A percentile compares a stretch with the other conserved stretches of the same genome.
phyloP scores from a whole-genome alignment of 805 yeast species.

The Blastobotrys attinorum region DNA sequence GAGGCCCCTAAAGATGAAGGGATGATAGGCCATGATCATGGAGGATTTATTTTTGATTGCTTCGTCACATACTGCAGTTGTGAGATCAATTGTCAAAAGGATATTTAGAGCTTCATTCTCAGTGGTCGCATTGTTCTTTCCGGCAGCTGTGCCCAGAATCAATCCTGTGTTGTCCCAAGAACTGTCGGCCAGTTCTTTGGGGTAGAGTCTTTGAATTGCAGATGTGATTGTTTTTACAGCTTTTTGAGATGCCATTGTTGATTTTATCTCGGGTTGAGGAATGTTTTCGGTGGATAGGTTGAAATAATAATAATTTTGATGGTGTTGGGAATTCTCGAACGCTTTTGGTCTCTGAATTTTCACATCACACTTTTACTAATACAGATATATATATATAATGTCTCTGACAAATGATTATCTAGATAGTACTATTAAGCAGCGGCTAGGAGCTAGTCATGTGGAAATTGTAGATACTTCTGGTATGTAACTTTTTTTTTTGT shows the following conservation, averaged over 20 bases:
- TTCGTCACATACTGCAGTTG: conserved; percentile 76
- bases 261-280: not conserved
- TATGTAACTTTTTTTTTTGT: conserved; percentile 19
- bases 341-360: too few species aligned
- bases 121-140: conserved; percentile 4
- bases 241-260: conserved; percentile 31
- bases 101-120: conserved; percentile 19
- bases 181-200: conserved; percentile 70
- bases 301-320: too few species aligned
- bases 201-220: conserved; percentile 63
- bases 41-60: conserved; percentile 52
- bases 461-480: conserved; percentile 66
- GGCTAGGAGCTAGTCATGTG: conserved; percentile 56
- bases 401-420: conserved; percentile 32
- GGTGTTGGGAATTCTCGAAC: too few species aligned
- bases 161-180: conserved; percentile 97
- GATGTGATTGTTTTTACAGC: conserved; percentile 31
- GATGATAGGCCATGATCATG: conserved; percentile 81
- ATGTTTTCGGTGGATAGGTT: not conserved
- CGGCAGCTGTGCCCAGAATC: conserved; percentile 55
- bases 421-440: conserved; percentile 41
- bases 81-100: conserved; percentile 76
- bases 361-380: too few species aligned
- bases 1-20: conserved; percentile 85
- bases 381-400: not conserved